phyloP scores from a whole-genome alignment of 2,329 filamentous ascomycete genomes.

The Hypomyces perniciosus region DNA sequence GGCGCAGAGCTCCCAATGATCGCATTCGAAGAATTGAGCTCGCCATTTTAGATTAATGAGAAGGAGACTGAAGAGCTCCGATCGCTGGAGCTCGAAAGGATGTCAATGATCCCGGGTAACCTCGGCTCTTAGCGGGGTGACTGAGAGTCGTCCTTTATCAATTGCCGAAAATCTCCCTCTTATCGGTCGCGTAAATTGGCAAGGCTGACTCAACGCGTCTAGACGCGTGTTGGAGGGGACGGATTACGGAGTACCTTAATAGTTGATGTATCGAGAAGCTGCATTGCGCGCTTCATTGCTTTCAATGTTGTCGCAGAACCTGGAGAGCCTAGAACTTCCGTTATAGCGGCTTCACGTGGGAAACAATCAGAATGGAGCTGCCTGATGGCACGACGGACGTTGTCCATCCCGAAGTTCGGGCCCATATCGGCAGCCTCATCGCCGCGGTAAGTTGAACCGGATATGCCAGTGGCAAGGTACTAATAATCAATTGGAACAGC shows the following conservation, averaged over 20 bases:
- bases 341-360: conserved; percentile 1
- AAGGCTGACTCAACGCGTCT: conserved; percentile 17
- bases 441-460: conserved; percentile 66
- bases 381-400: conserved; percentile 49
- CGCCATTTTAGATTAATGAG: conserved; percentile 29
- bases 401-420: conserved; percentile 87
- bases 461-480: neutral
- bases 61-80: neutral
- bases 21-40: conserved; percentile 33
- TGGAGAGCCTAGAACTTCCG: neutral
- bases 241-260: neutral
- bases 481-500: conserved; percentile 42
- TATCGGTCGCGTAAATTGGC: conserved; percentile 13
- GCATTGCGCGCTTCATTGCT: neutral
- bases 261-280: neutral
- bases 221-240: conserved; percentile 16
- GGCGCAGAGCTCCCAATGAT: conserved; percentile 30
- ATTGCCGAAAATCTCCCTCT: conserved; percentile 14
- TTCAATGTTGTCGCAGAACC: neutral
- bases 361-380: conserved; percentile 43
- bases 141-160: conserved; percentile 6
- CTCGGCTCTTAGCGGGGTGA: conserved; percentile 32
- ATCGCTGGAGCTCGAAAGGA: conserved; percentile 10
- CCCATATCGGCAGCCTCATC: conserved; percentile 88
- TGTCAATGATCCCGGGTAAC: conserved; percentile 32